Conservation (phyloP, 2,329 filamentous ascomycete genomes). For the Paecilomyces fulvus region DNA sequence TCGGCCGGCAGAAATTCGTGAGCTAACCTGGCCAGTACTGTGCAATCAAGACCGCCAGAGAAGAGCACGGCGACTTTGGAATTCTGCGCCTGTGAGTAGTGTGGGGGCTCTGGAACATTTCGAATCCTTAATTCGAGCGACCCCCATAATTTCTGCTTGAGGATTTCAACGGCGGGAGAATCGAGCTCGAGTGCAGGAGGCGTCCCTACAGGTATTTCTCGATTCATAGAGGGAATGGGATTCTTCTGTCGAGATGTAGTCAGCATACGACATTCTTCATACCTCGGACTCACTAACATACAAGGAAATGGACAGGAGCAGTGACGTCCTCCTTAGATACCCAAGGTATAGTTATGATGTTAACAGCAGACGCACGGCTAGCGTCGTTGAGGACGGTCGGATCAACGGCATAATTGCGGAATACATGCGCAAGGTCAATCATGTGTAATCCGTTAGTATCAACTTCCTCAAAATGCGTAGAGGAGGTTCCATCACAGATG, state of each 20-base stretch:
- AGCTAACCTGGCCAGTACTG: slow-evolving; percentile 69
- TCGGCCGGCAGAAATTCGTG: slow-evolving; percentile 64
- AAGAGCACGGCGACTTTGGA: slow-evolving; percentile 68
- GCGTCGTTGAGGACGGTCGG: background rate
- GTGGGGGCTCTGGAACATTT: slow-evolving; percentile 54
- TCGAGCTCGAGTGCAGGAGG: slow-evolving; percentile 23
- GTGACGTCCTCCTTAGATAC: slow-evolving; percentile 2
- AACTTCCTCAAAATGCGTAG: slow-evolving; percentile 63
- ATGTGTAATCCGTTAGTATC: slow-evolving; percentile 75
- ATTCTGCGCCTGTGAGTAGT: slow-evolving; percentile 14
- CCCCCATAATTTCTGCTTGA: slow-evolving; percentile 49
- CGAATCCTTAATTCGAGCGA: slow-evolving; percentile 59
- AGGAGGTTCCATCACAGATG: slow-evolving; percentile 48
- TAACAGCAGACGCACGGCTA: background rate
- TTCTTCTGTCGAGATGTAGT: slow-evolving; percentile 20
- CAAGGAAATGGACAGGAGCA: slow-evolving; percentile 11
- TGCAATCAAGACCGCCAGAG: slow-evolving; percentile 90
- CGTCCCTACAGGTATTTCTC: slow-evolving; percentile 19
- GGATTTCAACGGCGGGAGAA: slow-evolving; percentile 44
- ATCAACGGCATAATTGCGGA: background rate
- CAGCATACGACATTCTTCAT: background rate
- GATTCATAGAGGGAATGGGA: slow-evolving; percentile 40
- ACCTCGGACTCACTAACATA: slow-evolving; percentile 16
- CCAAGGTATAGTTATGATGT: slow-evolving; percentile 9
- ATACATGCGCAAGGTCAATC: slow-evolving; percentile 43